A percentile compares a stretch with the other conserved stretches of the same genome.
Evolutionary conservation across 2,329 filamentous ascomycete species (phyloP).

Genomic region (Colletotrichum chlorophyti): DNA sequence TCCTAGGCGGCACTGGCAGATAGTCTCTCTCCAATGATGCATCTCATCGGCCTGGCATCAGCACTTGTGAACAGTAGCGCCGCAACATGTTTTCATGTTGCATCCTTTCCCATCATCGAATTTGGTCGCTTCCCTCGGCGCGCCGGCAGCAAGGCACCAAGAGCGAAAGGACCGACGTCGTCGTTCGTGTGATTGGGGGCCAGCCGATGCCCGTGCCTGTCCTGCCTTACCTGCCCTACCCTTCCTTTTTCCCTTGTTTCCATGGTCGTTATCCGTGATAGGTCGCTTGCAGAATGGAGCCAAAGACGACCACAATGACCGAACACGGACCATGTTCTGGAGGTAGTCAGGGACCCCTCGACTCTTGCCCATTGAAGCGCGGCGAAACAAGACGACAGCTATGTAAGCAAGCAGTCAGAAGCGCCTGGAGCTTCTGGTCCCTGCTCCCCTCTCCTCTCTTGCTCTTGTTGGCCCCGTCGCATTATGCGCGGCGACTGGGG

Average conservation of each 20-base stretch:
- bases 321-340: constrained; percentile 16
- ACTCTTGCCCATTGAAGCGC: no score
- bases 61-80: constrained; percentile 26
- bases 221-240: constrained; percentile 12
- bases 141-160: no score
- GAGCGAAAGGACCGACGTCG: no score
- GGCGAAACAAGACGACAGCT: constrained; percentile 11
- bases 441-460: constrained; percentile 1
- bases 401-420: constrained; percentile 17
- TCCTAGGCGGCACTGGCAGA: constrained; percentile 3
- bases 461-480: constrained; percentile 22
- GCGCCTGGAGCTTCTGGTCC: constrained; percentile 24
- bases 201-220: constrained; percentile 1
- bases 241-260: background rate
- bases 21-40: background rate
- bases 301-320: constrained; percentile 3
- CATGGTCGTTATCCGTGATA: background rate
- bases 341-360: constrained; percentile 13
- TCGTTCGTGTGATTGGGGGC: constrained; percentile 8
- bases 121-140: background rate
- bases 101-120: background rate
- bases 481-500: constrained; percentile 24
- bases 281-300: background rate
- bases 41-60: constrained; percentile 26
- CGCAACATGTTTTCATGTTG: constrained; percentile 9